Conservation (phyloP, 73 alveolate genomes). For the Stentor roeselii region DNA sequence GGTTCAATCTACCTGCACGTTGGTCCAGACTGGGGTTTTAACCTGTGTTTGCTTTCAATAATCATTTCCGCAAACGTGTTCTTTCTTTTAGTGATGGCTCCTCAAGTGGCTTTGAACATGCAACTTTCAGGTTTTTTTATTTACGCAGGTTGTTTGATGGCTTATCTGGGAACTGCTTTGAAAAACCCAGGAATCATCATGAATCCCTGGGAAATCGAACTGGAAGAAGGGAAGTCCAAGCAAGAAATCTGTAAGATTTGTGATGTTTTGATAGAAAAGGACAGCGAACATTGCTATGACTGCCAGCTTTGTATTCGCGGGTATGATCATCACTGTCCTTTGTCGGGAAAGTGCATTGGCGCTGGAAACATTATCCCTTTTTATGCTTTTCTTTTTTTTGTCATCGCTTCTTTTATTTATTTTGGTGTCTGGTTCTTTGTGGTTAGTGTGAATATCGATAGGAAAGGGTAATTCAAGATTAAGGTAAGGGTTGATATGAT, state of each 20-base stretch:
- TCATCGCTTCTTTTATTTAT: slow-evolving; percentile 27
- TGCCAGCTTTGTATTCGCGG: slow-evolving; percentile 75
- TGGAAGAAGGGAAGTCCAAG: too few relatives aligned
- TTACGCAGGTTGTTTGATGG: background rate
- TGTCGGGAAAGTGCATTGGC: slow-evolving; percentile 79
- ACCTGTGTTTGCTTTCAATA: background rate
- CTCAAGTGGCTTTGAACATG: background rate
- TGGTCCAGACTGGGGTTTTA: slow-evolving; percentile 26
- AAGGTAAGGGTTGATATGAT: too few relatives aligned
- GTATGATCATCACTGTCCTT: slow-evolving; percentile 85
- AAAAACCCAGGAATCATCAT: background rate
- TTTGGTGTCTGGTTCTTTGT: too few relatives aligned
- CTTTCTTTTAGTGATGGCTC: background rate
- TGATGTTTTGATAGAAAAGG: too few relatives aligned
- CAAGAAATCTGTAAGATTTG: too few relatives aligned
- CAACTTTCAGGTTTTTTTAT: background rate
- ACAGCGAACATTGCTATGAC: slow-evolving; percentile 68
- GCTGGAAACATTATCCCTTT: slow-evolving; percentile 46
- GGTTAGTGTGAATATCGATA: too few relatives aligned
- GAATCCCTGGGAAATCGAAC: too few relatives aligned
- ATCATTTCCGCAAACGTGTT: background rate
- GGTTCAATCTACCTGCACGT: background rate
- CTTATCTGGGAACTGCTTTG: background rate
- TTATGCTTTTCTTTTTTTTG: slow-evolving; percentile 44
- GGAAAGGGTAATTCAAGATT: too few relatives aligned